Conservation (phyloP, 495 filamentous ascomycete genomes). For the Aspergillus wentii region DNA sequence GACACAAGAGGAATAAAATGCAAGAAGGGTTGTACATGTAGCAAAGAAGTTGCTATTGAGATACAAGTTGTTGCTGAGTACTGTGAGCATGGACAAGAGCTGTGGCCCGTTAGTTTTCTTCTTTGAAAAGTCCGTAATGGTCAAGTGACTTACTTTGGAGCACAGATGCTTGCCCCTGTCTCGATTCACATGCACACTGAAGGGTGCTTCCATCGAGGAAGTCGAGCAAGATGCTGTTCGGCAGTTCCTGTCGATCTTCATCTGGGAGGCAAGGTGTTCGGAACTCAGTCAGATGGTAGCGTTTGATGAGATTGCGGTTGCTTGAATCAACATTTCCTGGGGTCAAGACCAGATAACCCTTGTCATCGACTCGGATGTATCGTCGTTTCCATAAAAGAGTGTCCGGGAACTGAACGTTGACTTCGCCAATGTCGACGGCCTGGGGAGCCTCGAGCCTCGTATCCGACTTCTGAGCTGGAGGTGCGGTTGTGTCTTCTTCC, state of each 20-base stretch:
- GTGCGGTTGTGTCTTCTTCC: constrained; percentile 48
- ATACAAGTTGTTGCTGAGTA: constrained; percentile 8
- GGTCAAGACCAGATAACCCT: constrained; percentile 71
- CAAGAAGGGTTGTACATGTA: not conserved
- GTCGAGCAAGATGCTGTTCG: constrained; percentile 80
- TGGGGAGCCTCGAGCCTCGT: constrained; percentile 26
- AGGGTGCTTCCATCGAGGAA: constrained; percentile 78
- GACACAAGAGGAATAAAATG: not conserved
- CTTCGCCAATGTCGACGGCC: constrained; percentile 71
- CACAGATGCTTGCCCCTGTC: constrained; percentile 62
- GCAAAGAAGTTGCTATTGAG: constrained; percentile 8
- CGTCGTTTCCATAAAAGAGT: constrained; percentile 89
- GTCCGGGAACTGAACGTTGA: constrained; percentile 92
- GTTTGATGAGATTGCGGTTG: constrained; percentile 57
- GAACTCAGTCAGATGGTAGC: constrained; percentile 80
- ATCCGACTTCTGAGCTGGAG: constrained; percentile 32
- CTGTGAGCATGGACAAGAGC: constrained; percentile 16
- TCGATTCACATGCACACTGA: constrained; percentile 81
- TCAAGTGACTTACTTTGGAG: constrained; percentile 55
- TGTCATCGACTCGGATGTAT: constrained; percentile 69
- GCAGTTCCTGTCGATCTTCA: constrained; percentile 82
- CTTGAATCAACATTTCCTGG: constrained; percentile 42
- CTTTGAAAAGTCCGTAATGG: not conserved
- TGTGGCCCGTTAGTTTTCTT: constrained; percentile 10
- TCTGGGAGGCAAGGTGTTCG: constrained; percentile 72